Conservation (phyloP, 2,329 filamentous ascomycete species). For the Gyromitra esculenta region DNA sequence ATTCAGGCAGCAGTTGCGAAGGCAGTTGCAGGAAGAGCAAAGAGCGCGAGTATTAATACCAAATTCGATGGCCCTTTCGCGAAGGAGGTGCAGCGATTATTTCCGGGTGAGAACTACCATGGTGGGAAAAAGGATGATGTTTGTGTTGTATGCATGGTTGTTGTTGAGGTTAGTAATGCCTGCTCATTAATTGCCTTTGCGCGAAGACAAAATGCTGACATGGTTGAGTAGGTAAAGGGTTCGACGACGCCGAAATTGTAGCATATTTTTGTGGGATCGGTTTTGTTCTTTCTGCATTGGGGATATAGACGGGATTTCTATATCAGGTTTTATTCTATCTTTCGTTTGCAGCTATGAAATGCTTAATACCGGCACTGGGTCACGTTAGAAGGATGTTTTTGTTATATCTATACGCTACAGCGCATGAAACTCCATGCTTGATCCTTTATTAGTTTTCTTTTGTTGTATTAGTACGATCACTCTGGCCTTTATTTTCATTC, state of each 20-base stretch:
- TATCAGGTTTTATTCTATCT: constrained; percentile 16
- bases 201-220: constrained; percentile 22
- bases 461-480: constrained; percentile 44
- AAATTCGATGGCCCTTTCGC: constrained; percentile 92
- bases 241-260: constrained; percentile 46
- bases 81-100: constrained; percentile 88
- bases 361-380: constrained; percentile 23
- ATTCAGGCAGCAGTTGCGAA: constrained; percentile 70
- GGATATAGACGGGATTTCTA: constrained; percentile 35
- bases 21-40: constrained; percentile 82
- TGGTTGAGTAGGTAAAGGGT: constrained; percentile 28
- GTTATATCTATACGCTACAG: constrained; percentile 10
- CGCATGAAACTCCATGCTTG: constrained; percentile 10
- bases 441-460: constrained; percentile 13
- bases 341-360: constrained; percentile 1
- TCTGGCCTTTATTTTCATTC: constrained; percentile 15
- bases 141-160: constrained; percentile 81
- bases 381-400: constrained; percentile 9
- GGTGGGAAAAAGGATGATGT: constrained; percentile 98
- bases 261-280: constrained; percentile 16
- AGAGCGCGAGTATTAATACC: constrained; percentile 81
- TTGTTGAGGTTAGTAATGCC: constrained; percentile 70
- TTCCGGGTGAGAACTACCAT: constrained; percentile 84
- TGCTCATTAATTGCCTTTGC: background rate
- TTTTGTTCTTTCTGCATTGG: constrained; percentile 28